Conservation (phyloP, 495 filamentous ascomycete genomes). For the Aspergillus saccharolyticus region DNA sequence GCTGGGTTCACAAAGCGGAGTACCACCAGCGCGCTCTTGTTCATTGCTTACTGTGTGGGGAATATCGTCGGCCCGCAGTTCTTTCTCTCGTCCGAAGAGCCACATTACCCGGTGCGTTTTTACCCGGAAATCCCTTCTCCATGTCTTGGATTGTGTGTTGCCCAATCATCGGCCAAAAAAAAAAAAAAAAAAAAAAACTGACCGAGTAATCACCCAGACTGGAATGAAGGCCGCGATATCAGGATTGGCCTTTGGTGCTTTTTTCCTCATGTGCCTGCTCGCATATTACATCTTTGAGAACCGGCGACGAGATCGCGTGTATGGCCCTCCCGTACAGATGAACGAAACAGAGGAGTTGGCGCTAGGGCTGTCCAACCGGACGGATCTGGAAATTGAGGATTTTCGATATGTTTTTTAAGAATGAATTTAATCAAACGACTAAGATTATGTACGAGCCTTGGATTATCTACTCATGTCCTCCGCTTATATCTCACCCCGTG, state of each 20-base stretch:
- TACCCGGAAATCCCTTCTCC: neutral
- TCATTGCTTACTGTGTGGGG: conserved; percentile 27
- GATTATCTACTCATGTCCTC: neutral
- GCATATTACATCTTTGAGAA: conserved; percentile 30
- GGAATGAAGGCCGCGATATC: conserved; percentile 32
- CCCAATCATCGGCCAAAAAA: too few species aligned
- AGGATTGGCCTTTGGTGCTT: conserved; percentile 25
- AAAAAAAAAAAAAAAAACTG: neutral
- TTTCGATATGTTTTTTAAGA: conserved; percentile 30
- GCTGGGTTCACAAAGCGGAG: conserved; percentile 60
- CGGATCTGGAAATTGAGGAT: conserved; percentile 32
- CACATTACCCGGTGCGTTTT: conserved; percentile 26
- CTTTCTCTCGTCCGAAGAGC: conserved; percentile 29
- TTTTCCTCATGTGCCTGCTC: conserved; percentile 23
- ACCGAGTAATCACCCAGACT: conserved; percentile 17
- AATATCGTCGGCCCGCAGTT: conserved; percentile 39
- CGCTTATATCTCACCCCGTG: conserved; percentile 46
- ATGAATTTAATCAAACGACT: too few species aligned
- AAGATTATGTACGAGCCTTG: too few species aligned
- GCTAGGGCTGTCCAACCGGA: conserved; percentile 32
- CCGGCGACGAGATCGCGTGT: conserved; percentile 22
- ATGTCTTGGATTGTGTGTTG: too few species aligned
- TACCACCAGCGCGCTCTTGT: conserved; percentile 30
- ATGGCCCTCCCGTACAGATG: conserved; percentile 21
- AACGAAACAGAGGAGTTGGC: conserved; percentile 23